These are phyloP conservation scores for Aspergillus sp. DNA, from an alignment of 2,329 filamentous ascomycete genomes.

Conservation along the genomic window DNA sequence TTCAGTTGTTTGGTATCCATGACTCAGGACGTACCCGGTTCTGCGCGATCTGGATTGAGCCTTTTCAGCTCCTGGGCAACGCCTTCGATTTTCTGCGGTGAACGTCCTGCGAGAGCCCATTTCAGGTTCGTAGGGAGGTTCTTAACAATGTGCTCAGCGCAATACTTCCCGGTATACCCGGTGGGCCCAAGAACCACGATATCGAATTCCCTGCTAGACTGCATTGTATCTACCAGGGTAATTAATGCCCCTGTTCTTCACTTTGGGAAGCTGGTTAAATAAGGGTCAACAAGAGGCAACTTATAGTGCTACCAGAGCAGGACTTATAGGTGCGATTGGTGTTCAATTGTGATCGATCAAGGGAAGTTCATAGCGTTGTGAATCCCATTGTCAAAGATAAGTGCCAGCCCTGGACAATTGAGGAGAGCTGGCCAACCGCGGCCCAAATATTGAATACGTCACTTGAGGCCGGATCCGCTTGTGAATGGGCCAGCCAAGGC, in stretches of 20 bases:
- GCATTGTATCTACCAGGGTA: constrained; percentile 31
- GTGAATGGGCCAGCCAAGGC: not conserved
- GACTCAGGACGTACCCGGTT: constrained; percentile 57
- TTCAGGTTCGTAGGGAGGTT: constrained; percentile 72
- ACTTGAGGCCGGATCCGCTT: not conserved
- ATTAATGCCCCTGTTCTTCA: not conserved
- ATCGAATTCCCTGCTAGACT: constrained; percentile 57
- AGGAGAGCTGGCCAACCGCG: too few relatives aligned
- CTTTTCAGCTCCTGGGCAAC: constrained; percentile 66
- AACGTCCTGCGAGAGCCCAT: constrained; percentile 87
- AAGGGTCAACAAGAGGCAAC: not conserved
- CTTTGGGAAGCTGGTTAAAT: not conserved
- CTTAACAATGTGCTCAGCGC: constrained; percentile 71
- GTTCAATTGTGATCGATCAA: not conserved
- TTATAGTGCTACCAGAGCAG: not conserved
- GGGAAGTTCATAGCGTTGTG: not conserved
- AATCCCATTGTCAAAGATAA: not conserved
- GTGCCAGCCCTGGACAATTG: too few relatives aligned
- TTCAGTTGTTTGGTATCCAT: not conserved
- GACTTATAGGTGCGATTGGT: not conserved
- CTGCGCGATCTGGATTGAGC: constrained; percentile 66
- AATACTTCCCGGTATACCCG: constrained; percentile 80
- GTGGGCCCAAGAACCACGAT: constrained; percentile 66
- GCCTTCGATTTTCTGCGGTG: constrained; percentile 69
- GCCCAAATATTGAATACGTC: not conserved